Evolutionary conservation across 352 stramenopile species (phyloP).

Genomic region (Pythium sukuiense): DNA sequence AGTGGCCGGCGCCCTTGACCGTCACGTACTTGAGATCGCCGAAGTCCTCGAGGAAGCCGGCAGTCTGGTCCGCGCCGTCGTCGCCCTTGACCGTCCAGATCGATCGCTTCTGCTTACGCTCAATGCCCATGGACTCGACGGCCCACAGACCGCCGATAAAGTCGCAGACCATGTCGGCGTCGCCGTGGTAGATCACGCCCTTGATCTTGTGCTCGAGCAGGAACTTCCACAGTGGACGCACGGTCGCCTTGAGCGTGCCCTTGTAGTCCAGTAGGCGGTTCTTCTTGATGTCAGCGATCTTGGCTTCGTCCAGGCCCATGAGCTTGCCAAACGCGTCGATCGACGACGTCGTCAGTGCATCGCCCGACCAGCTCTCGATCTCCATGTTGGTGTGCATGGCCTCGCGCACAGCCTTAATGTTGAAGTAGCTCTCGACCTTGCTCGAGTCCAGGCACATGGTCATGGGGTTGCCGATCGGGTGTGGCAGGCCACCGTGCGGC

Average conservation of each 20-base stretch:
- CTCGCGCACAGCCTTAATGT: constrained; percentile 56
- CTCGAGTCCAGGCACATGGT: constrained; percentile 66
- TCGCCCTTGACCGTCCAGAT: constrained; percentile 38
- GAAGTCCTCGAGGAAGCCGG: constrained; percentile 83
- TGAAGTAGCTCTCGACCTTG: constrained; percentile 72
- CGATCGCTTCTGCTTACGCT: constrained; percentile 35
- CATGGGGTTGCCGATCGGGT: constrained; percentile 73
- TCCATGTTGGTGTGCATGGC: constrained; percentile 73
- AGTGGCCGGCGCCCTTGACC: constrained; percentile 89
- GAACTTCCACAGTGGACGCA: constrained; percentile 61
- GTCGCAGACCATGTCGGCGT: constrained; percentile 69
- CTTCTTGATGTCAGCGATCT: constrained; percentile 33
- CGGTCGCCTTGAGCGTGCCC: constrained; percentile 38
- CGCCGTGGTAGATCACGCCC: constrained; percentile 77
- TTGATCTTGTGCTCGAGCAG: constrained; percentile 44
- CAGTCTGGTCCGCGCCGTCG: constrained; percentile 63
- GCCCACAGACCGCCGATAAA: constrained; percentile 68
- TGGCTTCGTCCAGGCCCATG: constrained; percentile 34
- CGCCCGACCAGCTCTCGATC: constrained; percentile 42
- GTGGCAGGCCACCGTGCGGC: constrained; percentile 36
- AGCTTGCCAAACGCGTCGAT: constrained; percentile 37
- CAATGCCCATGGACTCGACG: constrained; percentile 62
- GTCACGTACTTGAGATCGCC: constrained; percentile 87
- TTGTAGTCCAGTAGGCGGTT: constrained; percentile 54
- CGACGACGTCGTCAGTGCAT: constrained; percentile 47